A percentile compares a stretch with the other conserved stretches of the same genome.
These are phyloP conservation scores for Metschnikowia continentalis DNA, from an alignment of 805 yeast genomes.

Conservation along the genomic window DNA sequence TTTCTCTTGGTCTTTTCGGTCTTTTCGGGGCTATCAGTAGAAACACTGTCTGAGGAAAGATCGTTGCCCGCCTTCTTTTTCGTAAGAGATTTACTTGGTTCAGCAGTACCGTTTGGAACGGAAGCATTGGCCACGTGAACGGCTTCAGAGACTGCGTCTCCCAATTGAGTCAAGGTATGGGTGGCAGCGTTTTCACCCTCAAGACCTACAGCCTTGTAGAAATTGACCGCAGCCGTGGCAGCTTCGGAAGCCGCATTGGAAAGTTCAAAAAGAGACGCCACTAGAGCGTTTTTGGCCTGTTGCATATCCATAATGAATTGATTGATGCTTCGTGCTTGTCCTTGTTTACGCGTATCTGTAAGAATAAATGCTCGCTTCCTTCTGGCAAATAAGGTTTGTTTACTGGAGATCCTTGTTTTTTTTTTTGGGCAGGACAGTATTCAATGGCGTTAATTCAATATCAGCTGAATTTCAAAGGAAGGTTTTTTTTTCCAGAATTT, in stretches of 20 bases:
- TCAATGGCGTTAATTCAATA: background rate
- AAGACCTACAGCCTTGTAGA: conserved; percentile 57
- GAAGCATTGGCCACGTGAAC: conserved; percentile 38
- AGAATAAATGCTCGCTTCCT: background rate
- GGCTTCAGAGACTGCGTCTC: conserved; percentile 22
- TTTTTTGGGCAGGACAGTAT: background rate
- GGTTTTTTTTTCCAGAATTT: background rate
- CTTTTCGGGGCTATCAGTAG: conserved; percentile 7
- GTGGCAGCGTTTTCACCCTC: conserved; percentile 37
- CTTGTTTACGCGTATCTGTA: conserved; percentile 3
- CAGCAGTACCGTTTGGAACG: conserved; percentile 19
- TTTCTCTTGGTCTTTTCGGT: conserved; percentile 47
- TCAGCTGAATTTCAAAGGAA: background rate
- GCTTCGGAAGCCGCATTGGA: conserved; percentile 86
- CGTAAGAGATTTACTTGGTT: conserved; percentile 1
- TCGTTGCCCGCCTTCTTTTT: conserved; percentile 4
- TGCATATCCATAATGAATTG: conserved; percentile 10
- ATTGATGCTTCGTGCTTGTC: background rate
- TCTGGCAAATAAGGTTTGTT: background rate
- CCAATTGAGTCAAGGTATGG: conserved; percentile 35
- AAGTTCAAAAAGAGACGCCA: conserved; percentile 75
- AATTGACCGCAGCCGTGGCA: conserved; percentile 73
- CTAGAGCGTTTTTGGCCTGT: conserved; percentile 39
- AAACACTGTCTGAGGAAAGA: background rate
- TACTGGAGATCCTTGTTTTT: background rate